Percentiles rank a stretch among this genome's conserved stretches.
These are phyloP conservation scores for Mitragyna speciosa DNA, from an alignment of 257 asterid genomes.

Conservation along the genomic window DNA sequence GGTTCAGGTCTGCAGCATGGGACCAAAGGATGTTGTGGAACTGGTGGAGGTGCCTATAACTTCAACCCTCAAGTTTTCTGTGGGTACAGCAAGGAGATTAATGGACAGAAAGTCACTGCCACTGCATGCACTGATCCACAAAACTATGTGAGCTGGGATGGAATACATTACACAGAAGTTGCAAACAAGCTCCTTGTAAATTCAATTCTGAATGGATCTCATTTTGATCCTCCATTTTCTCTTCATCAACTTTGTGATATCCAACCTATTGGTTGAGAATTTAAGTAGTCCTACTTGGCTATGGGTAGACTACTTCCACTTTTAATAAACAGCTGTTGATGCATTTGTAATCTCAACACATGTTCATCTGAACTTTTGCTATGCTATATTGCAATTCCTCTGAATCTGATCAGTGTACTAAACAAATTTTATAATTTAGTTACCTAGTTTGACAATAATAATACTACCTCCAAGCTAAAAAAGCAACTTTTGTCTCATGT, in stretches of 20 bases:
- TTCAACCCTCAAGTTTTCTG: slow-evolving; percentile 45
- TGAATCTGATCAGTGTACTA: too few relatives aligned
- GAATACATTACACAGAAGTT: slow-evolving; percentile 79
- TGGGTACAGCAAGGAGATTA: slow-evolving; percentile 45
- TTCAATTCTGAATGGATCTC: slow-evolving; percentile 55
- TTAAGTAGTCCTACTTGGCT: too few relatives aligned
- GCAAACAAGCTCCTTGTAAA: slow-evolving; percentile 63
- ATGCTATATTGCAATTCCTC: too few relatives aligned
- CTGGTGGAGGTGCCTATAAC: slow-evolving; percentile 69
- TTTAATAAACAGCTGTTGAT: background rate
- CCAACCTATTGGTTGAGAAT: slow-evolving; percentile 42
- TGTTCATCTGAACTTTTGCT: too few relatives aligned
- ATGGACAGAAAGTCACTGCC: slow-evolving; percentile 44
- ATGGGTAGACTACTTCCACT: background rate
- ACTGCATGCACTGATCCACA: slow-evolving; percentile 60
- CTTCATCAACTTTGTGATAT: slow-evolving; percentile 47
- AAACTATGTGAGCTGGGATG: slow-evolving; percentile 74
- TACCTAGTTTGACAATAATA: too few relatives aligned
- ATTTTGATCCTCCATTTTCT: slow-evolving; percentile 52
- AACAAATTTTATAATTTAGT: too few relatives aligned
- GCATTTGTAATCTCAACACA: background rate
- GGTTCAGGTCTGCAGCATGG: slow-evolving; percentile 58
- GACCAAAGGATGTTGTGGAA: slow-evolving; percentile 77
- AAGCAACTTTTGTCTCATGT: too few relatives aligned
- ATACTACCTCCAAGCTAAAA: too few relatives aligned